Evolutionary conservation across 306 rosid species (phyloP), one percentile per base, ranked within the genome.

Genomic region (Quercus glauca): DNA sequence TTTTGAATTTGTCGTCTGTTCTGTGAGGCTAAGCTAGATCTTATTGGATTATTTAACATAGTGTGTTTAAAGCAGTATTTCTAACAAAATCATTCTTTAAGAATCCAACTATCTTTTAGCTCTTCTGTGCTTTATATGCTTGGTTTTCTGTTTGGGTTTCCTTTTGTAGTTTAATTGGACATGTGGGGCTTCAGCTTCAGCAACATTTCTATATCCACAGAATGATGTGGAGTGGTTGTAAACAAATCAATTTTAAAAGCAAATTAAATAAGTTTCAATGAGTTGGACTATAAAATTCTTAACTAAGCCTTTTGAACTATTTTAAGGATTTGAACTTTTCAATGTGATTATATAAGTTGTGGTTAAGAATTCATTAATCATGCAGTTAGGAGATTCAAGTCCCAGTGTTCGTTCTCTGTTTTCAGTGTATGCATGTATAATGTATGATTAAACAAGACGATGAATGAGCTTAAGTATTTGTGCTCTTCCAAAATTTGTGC

Each of bases 1-100:
- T 18, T 73, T 73, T 69, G 71, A 28, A 70, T 68, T 76, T 74
- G 63, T 19, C 13, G 4, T 68, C 10, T 25, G 55, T 64, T 70
- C 11, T 43, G 4, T 33, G 71, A 33, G 28, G 35, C 43, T 20
- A 14, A 41, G 57, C 31, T 78, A 80, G 74, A 41, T 65, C 21
- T 80, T 65, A 31, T 21, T 51, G 35, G 71, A 68, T 61, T 55
- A 41, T 23, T 41, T 21, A 28, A 10, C 15, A 19, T n/a, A 45
- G 31, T 74, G 25, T 49, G 26, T 63, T 51, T 12, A 65, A 21
- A 20, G 11, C 57, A 43, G 65, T 49, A 6, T 11, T 25, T 65
- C 15, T 35, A 69, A 55, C 23, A 33, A 17, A 63, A 14, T 20
- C 19, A 8, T 63, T 63, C 41, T 28, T 64, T 43, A 28, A 63